Base-by-base conservation (phyloP, 2,329 filamentous ascomycete genomes). In the Botrytis elliptica region DNA sequence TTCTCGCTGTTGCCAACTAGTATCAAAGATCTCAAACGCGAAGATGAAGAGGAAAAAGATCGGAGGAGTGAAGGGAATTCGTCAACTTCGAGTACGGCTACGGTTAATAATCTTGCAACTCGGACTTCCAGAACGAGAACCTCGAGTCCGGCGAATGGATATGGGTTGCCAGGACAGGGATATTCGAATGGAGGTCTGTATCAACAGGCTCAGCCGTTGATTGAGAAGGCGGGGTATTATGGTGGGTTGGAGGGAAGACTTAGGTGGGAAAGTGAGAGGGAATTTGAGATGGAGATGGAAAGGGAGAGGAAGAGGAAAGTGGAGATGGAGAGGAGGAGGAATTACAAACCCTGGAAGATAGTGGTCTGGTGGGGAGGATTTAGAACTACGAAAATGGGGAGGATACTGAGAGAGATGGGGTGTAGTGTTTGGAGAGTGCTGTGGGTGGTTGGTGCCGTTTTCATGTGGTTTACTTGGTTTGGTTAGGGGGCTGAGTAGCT, bases 381-480 rank as follows among this genome's bases (percentile, higher is more conserved):
- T 22, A 77, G 83, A 69, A 84, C 81, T 80, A 77, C 83, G 69
- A 84, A 82, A 36, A 80, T 87, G 4, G 81, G 81, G 1, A 80
- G 88, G 7, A 86, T 92, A 9, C 80, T 84, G 46, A 84, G 85
- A 40, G 92, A 95, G 81, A 82, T 94, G 55, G 86, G 85, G 82
- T 86, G 85, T 14, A 90, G 88, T 63, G 78, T 90, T 29, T 89
- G 88, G 83, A 85, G 88, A 66, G 90, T 94, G 5, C 85, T 85
- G 9, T 89, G 88, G 85, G 63, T 76, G 2, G 75, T 72, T 44
- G 63, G 75, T 0, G 42, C n/a, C 1, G 65, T 76, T 16, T 77
- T 75, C 69, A 36, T 77, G 42, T 75, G 75, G 73, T 71, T 76
- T 29, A 62, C 64, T 66, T 76, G 67, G 73, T 75, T 67, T 65